Base-by-base conservation (phyloP, 257 asterid genomes). In the Fraxinus quadrangulata region DNA sequence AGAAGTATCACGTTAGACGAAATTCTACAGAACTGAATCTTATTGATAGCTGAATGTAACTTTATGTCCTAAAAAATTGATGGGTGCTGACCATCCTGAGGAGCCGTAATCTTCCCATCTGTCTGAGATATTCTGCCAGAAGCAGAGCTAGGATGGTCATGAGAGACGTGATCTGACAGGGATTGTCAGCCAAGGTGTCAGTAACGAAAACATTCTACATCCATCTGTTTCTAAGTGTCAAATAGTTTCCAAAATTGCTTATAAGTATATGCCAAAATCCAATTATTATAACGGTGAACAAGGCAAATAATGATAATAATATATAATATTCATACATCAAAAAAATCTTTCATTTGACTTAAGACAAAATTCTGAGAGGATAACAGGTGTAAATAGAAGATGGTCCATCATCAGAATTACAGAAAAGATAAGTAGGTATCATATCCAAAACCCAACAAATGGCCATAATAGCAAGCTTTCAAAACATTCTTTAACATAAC, bases 91-190 rank as follows among this genome's bases (percentile, higher is more conserved):
- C 97, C 97, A 85, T 90, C 70, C 37, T 86, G 88, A 79, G 89
- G 76, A 51, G 75, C 81, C 40, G 75, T 70, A 67, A 81, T 81
- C 80, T 81, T 79, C 84, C 85, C 94, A 80, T 81, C 83, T 26
- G 81, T 77, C 72, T 77, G 87, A 34, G 81, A 76, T 74, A 77
- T 74, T 84, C 84, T 83, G 42, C 90, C 91, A 78, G 96, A 89
- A 85, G 94, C 94, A 66, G 98, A 92, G 86, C 85, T 86, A 75
- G 96, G 98, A 61, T 92, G 89, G 72, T 63, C 69, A 12, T 63
- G 34, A 63, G 69, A 12, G 69, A 82, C 76, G 75, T 76, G 86
- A 86, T 90, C 99, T 96, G 88, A 54, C 47, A 70, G 78, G 47
- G 47, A 71, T 82, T 73, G 70, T 47, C 16, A 59, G 71, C 31